Evolutionary conservation across 164 flowering plant species (phyloP).

Genomic region (Umbellularia californica): DNA sequence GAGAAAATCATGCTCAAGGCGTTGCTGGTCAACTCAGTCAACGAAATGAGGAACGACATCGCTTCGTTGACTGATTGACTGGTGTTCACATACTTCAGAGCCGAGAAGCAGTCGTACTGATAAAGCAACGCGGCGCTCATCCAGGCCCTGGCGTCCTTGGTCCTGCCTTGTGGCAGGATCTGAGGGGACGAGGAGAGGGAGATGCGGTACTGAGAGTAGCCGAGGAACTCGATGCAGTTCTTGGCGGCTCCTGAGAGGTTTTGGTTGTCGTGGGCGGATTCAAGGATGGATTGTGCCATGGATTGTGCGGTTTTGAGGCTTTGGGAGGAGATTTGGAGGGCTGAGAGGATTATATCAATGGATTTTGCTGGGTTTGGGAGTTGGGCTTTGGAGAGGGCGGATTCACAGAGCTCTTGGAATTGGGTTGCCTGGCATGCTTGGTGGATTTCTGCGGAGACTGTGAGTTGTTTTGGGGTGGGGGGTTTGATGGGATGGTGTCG

Average conservation of each 20-base stretch:
- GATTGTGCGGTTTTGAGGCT: conserved; percentile 49
- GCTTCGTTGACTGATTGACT: conserved; percentile 42
- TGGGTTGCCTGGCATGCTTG: conserved; percentile 74
- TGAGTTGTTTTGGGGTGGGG: neutral
- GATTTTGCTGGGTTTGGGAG: conserved; percentile 35
- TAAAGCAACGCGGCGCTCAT: conserved; percentile 53
- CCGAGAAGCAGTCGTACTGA: conserved; percentile 77
- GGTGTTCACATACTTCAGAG: conserved; percentile 61
- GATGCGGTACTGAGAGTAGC: conserved; percentile 37
- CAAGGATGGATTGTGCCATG: conserved; percentile 44
- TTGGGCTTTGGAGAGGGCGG: conserved; percentile 24
- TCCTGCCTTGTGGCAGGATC: conserved; percentile 30
- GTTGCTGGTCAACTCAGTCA: conserved; percentile 43
- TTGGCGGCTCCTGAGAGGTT: conserved; percentile 60
- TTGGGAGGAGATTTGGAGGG: conserved; percentile 35
- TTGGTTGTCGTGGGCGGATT: conserved; percentile 31
- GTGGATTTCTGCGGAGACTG: conserved; percentile 15
- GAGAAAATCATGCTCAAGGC: conserved; percentile 64
- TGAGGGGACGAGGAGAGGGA: conserved; percentile 16
- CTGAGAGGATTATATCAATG: conserved; percentile 39
- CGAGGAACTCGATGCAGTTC: conserved; percentile 49
- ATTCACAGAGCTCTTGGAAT: conserved; percentile 38
- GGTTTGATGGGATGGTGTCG: neutral
- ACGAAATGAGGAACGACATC: conserved; percentile 46
- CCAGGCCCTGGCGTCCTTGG: conserved; percentile 77